Evolutionary conservation across 805 yeast genomes (phyloP), one percentile per base, ranked within the genome.

Genomic region (Saccharomyces eubayanus): DNA sequence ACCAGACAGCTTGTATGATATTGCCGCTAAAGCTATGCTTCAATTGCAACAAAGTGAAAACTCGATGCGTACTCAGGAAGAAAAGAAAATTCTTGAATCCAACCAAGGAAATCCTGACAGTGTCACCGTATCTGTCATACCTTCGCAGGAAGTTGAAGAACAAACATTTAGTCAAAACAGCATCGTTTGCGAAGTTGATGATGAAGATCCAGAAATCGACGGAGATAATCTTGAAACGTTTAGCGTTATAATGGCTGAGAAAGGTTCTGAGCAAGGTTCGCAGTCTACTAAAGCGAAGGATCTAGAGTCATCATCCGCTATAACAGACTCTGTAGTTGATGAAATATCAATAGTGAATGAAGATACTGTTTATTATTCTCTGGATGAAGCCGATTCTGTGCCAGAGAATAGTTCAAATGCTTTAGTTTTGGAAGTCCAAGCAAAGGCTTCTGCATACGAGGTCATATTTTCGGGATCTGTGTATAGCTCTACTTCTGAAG

Each of bases 401-500:
- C 9, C 29, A 11, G 30, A 12, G 16, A 27, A 30, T 30, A 4
- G 14, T 5, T 9, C 21, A 14, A 5, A 20, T 29, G 16, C 29
- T 49, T 29, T 46, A 12, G 40, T 27, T 31, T 28, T 20, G 21
- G n/a, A 36, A 36, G 27, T 1, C 40, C 20, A 31, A 8, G 41
- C 28, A 2, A 10, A 11, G 8, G 12, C 27, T 31, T 30, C 57
- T 2, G 47, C 47, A 28, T 62, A 61, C 48, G 56, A 65, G 52
- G 46, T 65, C 27, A 30, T 58, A 1, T 53, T 63, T 28, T 51
- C 62, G 6, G 60, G 55, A 9, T 65, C 69, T 5, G 58, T 56
- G 1, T 65, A 65, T 31, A 64, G 66, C 50, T 46, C 58, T 1
- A 52, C 63, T 3, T 49, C 30, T 45, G 64, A 59, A 12, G 65